Base-by-base conservation (phyloP, 495 filamentous ascomycete genomes). In the Delitschia confertaspora region DNA sequence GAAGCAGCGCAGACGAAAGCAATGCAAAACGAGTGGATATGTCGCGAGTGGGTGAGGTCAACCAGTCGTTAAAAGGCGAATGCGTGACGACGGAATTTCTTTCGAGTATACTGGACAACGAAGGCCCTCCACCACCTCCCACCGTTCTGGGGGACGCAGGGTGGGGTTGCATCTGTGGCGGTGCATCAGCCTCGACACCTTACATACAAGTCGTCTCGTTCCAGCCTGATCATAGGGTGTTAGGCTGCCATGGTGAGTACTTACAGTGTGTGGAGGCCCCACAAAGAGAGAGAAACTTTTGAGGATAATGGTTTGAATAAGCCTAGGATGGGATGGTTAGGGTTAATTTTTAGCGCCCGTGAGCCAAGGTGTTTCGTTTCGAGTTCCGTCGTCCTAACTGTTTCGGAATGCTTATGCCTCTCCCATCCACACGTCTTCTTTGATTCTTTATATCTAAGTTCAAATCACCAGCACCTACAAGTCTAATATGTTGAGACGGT, bases 1-100 rank as follows among this genome's bases (percentile, higher is more conserved):
- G n/a, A 7, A 7, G 7, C 26, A 13, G 7, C 26, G 26, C 26
- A 7, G 26, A 7, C 26, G 26, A 22, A 42, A 51, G 32, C 47
- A 47, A 25, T 47, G 49, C 30, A 47, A 53, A 20, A 24, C 49
- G 49, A 33, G 42, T 40, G 43, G 29, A 29, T 13, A 53, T 53
- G 36, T 53, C 49, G 20, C 42, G 21, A 18, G 42, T 42, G 37
- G 49, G 38, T 33, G 43, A 53, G 33, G 38, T 20, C 31, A 47
- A 33, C 43, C 42, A 53, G 38, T 47, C 49, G 43, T 25, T 20
- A 42, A 52, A 18, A 29, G 26, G 7, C 7, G 26, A 13, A 13
- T 13, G 26, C 7, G 26, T 29, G 26, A 29, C 13, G 26, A n/a
- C n/a, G n/a, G n/a, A n/a, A n/a, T n/a, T n/a, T n/a, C 13, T 29